Evolutionary conservation across 2,329 filamentous ascomycete genomes (phyloP).

Genomic region (Beauveria pseudobassiana): DNA sequence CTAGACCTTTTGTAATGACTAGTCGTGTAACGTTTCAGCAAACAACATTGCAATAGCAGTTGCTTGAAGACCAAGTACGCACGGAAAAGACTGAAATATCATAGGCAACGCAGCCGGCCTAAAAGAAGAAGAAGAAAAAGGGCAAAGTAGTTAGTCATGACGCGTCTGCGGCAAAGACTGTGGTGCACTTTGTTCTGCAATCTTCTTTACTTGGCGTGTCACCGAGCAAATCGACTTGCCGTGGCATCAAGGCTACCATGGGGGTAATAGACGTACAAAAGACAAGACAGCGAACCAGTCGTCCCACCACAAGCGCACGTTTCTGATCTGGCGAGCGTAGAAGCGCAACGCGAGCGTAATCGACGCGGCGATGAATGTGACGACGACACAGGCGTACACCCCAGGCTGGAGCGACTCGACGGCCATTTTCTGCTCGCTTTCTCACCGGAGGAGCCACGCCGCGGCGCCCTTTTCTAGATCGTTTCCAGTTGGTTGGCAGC

Average conservation of each 20-base stretch:
- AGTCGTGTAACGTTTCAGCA: background rate
- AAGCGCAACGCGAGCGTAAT: constrained; percentile 10
- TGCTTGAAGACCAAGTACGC: background rate
- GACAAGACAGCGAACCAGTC: constrained; percentile 13
- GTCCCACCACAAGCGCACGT: constrained; percentile 12
- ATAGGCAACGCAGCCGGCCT: constrained; percentile 3
- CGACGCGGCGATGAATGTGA: background rate
- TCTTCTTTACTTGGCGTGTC: too few relatives aligned
- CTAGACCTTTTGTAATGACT: constrained; percentile 11
- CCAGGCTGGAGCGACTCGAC: background rate
- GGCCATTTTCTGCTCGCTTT: background rate
- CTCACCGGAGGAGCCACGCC: background rate
- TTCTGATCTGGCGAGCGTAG: constrained; percentile 11
- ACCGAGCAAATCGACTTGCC: background rate
- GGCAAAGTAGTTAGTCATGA: background rate
- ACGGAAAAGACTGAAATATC: constrained; percentile 10
- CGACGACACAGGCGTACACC: constrained; percentile 11
- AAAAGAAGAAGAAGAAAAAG: background rate
- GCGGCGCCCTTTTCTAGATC: too few relatives aligned
- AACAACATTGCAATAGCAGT: background rate
- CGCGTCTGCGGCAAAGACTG: too few relatives aligned
- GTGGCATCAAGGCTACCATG: background rate
- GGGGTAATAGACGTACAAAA: background rate
- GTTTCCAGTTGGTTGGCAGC: background rate
- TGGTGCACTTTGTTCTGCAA: background rate